phyloP scores from a whole-genome alignment of 2,329 filamentous ascomycete genomes.

The Cladophialophora exuberans region DNA sequence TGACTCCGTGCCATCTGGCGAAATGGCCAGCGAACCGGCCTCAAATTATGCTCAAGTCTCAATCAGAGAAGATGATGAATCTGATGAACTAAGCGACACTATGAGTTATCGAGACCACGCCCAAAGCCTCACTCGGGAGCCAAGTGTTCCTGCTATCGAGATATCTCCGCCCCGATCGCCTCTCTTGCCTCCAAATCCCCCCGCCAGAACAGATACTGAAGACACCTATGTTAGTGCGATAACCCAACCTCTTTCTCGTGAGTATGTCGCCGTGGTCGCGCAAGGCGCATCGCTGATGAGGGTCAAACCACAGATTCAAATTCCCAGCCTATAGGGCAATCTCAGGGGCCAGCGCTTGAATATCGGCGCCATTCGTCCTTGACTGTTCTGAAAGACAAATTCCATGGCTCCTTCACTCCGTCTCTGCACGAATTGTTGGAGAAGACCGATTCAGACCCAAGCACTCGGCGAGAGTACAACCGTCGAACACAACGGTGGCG shows the following conservation, averaged over 20 bases:
- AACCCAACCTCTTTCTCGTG: conserved; percentile 12
- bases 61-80: conserved; percentile 2
- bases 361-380: conserved; percentile 14
- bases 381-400: conserved; percentile 14
- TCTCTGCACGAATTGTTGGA: conserved; percentile 23
- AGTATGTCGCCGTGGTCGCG: neutral
- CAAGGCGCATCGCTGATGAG: conserved; percentile 2
- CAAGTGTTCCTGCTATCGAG: conserved; percentile 7
- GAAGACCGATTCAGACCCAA: conserved; percentile 2
- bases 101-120: no score
- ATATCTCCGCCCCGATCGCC: conserved; percentile 4
- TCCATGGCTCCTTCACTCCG: conserved; percentile 18
- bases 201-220: neutral
- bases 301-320: conserved; percentile 9
- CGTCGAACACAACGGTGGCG: conserved; percentile 23
- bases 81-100: neutral
- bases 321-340: neutral
- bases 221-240: neutral
- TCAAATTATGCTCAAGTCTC: conserved; percentile 2
- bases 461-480: conserved; percentile 21
- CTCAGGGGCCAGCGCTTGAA: neutral
- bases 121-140: neutral
- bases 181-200: neutral
- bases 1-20: no score
- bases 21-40: neutral